Evolutionary conservation across 495 filamentous ascomycete species (phyloP).

Genomic region (Lophiotrema nucula): DNA sequence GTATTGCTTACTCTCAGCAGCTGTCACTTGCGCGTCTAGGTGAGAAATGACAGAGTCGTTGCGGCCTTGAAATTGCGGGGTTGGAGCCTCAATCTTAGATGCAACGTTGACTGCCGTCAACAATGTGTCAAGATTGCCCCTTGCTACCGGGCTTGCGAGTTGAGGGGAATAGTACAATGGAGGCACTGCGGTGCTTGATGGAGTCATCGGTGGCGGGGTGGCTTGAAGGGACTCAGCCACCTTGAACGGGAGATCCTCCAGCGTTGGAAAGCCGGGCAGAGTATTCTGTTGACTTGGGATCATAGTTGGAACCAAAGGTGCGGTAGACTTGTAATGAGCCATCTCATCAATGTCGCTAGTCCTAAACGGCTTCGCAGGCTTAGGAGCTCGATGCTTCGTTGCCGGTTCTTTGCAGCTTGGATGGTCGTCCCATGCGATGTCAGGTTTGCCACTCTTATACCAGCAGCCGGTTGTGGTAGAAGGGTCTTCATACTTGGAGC

Average conservation of each 20-base stretch:
- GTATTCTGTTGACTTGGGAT: neutral
- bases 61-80: conserved; percentile 1
- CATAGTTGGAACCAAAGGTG: neutral
- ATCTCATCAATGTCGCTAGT: too few species aligned
- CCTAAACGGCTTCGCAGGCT: too few species aligned
- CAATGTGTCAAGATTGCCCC: neutral
- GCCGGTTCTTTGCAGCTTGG: conserved; percentile 13
- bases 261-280: conserved; percentile 4
- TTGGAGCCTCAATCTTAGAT: conserved; percentile 6
- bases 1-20: too few species aligned
- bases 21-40: conserved; percentile 6
- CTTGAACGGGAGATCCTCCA: neutral
- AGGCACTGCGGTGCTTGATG: too few species aligned
- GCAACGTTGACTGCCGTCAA: conserved; percentile 10
- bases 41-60: conserved; percentile 14
- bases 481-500: neutral
- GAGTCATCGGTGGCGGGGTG: too few species aligned
- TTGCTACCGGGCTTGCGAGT: neutral
- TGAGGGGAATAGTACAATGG: too few species aligned
- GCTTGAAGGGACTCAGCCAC: conserved; percentile 8
- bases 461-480: conserved; percentile 24
- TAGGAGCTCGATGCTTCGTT: neutral
- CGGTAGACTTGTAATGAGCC: neutral
- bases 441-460: conserved; percentile 7
- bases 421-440: conserved; percentile 20